Percentiles rank a stretch among this genome's conserved stretches.
Conservation (phyloP, 2,329 filamentous ascomycete genomes). For the Curvularia lunata region DNA sequence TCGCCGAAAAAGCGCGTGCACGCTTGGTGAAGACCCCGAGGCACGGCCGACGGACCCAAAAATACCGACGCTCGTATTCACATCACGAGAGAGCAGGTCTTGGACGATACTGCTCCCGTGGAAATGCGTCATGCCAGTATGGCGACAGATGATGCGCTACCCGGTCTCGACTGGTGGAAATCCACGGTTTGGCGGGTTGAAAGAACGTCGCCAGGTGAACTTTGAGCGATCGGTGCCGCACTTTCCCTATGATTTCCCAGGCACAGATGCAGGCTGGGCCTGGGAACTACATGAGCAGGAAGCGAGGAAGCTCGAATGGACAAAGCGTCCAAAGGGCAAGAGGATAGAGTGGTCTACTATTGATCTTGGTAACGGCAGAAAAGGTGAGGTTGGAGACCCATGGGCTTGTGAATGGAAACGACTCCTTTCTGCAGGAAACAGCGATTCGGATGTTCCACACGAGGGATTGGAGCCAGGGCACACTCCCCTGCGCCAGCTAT, state of each 20-base stretch:
- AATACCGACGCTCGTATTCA: constrained; percentile 77
- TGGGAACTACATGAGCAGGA: constrained; percentile 76
- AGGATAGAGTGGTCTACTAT: constrained; percentile 76
- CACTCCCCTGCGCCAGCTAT: constrained; percentile 35
- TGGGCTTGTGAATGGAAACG: constrained; percentile 84
- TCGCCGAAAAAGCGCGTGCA: constrained; percentile 69
- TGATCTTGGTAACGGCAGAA: constrained; percentile 73
- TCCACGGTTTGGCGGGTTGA: constrained; percentile 79
- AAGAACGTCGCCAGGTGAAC: constrained; percentile 77
- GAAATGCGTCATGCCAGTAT: constrained; percentile 84
- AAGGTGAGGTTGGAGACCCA: constrained; percentile 81
- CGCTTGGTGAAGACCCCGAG: constrained; percentile 68
- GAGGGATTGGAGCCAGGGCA: constrained; percentile 12
- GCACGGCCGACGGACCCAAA: constrained; percentile 68
- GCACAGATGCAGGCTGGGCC: constrained; percentile 75
- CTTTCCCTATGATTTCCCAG: constrained; percentile 86
- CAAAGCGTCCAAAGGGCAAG: constrained; percentile 80
- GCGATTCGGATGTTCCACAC: constrained; percentile 1
- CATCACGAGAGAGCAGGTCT: constrained; percentile 62
- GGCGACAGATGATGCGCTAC: constrained; percentile 84
- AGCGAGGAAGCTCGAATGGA: constrained; percentile 70
- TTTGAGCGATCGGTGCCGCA: constrained; percentile 81
- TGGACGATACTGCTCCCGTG: constrained; percentile 90
- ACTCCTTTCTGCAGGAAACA: constrained; percentile 55
- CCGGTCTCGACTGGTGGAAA: constrained; percentile 81